A percentile compares a stretch with the other conserved stretches of the same genome.
Conservation (phyloP, 1,284 basidiomycete species). For the Cutaneotrichosporon cavernicola region DNA sequence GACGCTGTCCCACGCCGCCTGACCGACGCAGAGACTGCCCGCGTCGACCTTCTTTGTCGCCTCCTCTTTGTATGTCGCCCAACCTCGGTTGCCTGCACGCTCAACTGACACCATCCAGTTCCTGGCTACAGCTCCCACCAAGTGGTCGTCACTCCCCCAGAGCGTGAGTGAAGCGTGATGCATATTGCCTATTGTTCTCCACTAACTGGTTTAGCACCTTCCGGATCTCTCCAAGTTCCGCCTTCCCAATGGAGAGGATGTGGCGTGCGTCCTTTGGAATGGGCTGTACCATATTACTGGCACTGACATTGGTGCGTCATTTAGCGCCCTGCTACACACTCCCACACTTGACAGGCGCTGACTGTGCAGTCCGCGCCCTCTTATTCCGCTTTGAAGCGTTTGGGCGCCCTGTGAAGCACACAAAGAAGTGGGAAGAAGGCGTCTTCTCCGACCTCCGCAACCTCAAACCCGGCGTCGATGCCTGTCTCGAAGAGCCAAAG, state of each 20-base stretch:
- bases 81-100: background rate
- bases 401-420: slow-evolving; percentile 53
- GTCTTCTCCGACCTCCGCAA: slow-evolving; percentile 88
- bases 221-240: slow-evolving; percentile 77
- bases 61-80: slow-evolving; percentile 49
- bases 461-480: slow-evolving; percentile 84
- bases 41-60: slow-evolving; percentile 44
- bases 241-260: slow-evolving; percentile 78
- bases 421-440: slow-evolving; percentile 68
- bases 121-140: slow-evolving; percentile 67
- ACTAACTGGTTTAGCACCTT: slow-evolving; percentile 50
- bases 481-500: slow-evolving; percentile 87
- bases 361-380: slow-evolving; percentile 66
- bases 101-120: slow-evolving; percentile 56
- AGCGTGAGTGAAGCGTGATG: slow-evolving; percentile 23
- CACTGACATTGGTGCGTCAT: slow-evolving; percentile 58
- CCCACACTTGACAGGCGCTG: background rate
- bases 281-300: slow-evolving; percentile 88
- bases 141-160: slow-evolving; percentile 40
- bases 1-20: slow-evolving; percentile 32
- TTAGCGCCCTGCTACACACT: background rate
- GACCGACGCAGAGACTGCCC: slow-evolving; percentile 35
- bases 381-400: slow-evolving; percentile 89
- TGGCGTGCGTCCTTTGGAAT: slow-evolving; percentile 85
- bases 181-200: background rate